phyloP scores from a whole-genome alignment of 345 rosid genomes.

The Salix caprea region DNA sequence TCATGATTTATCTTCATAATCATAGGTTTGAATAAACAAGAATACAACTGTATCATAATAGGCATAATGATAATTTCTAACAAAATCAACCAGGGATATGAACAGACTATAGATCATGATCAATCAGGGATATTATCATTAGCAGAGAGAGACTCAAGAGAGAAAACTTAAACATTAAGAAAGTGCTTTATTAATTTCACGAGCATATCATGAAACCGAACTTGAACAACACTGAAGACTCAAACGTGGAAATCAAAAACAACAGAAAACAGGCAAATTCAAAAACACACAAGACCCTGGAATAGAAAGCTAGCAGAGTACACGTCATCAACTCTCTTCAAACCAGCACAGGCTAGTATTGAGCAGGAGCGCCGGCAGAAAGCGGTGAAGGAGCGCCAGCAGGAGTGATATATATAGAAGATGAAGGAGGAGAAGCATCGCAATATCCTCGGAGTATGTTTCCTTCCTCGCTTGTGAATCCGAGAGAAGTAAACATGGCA shows the following conservation, averaged over 20 bases:
- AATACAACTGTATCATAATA: too few relatives aligned
- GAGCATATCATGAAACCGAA: not conserved
- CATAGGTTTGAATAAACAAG: too few relatives aligned
- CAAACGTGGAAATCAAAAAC: not conserved
- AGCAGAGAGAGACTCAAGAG: not conserved
- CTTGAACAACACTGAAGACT: not conserved
- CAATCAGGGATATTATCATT: too few relatives aligned
- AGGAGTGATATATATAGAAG: not conserved
- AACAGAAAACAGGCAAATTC: not conserved
- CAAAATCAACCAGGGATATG: too few relatives aligned
- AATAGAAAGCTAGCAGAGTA: not conserved
- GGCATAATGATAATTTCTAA: too few relatives aligned
- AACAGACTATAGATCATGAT: too few relatives aligned
- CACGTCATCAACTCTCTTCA: not conserved
- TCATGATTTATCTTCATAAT: too few relatives aligned
- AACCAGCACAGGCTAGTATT: not conserved
- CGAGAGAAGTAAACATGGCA: conserved; percentile 64
- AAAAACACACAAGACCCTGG: not conserved
- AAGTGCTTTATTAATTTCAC: not conserved
- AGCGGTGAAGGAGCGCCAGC: conserved; percentile 20
- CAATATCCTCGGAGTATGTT: conserved; percentile 59
- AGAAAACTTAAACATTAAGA: not conserved
- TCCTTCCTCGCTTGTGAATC: conserved; percentile 57
- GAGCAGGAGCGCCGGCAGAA: conserved; percentile 15
- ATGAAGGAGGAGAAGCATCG: conserved; percentile 23